phyloP scores from a whole-genome alignment of 2,329 filamentous ascomycete genomes.

The Fusarium napiforme region DNA sequence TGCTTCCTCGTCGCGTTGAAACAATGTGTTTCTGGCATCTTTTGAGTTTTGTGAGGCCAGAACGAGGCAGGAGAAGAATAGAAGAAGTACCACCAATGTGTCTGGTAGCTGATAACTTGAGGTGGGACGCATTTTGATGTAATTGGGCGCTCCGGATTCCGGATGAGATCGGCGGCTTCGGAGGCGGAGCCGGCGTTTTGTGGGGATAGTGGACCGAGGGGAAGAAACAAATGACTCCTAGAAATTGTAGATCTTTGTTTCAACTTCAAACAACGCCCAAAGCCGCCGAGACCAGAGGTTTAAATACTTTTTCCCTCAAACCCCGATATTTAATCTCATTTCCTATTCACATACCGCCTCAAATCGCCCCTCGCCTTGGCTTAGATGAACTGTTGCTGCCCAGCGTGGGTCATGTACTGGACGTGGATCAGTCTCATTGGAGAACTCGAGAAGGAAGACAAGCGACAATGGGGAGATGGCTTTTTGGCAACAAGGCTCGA shows the following conservation, averaged over 20 bases:
- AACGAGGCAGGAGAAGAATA: conserved; percentile 23
- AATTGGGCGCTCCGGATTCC: conserved; percentile 7
- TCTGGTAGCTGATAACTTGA: neutral
- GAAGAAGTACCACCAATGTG: neutral
- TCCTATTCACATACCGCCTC: conserved; percentile 28
- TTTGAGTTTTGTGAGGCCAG: conserved; percentile 7
- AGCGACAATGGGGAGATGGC: conserved; percentile 33
- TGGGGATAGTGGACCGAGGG: conserved; percentile 18
- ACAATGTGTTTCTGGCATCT: neutral
- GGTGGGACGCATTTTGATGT: conserved; percentile 22
- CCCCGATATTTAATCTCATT: conserved; percentile 3
- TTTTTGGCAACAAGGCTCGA: conserved; percentile 20
- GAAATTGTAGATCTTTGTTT: conserved; percentile 1
- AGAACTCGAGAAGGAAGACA: conserved; percentile 15
- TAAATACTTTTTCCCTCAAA: neutral
- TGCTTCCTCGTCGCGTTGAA: conserved; percentile 44
- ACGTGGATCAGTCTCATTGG: conserved; percentile 48
- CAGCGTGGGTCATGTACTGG: conserved; percentile 38
- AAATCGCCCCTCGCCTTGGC: conserved; percentile 5
- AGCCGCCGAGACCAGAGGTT: neutral
- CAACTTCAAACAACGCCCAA: neutral
- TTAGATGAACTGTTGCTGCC: conserved; percentile 44
- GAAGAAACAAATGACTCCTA: neutral
- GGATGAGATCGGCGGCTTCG: conserved; percentile 16
- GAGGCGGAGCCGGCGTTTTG: conserved; percentile 27